Evolutionary conservation across 257 asterid genomes (phyloP).

Genomic region (Jasminum sambac): DNA sequence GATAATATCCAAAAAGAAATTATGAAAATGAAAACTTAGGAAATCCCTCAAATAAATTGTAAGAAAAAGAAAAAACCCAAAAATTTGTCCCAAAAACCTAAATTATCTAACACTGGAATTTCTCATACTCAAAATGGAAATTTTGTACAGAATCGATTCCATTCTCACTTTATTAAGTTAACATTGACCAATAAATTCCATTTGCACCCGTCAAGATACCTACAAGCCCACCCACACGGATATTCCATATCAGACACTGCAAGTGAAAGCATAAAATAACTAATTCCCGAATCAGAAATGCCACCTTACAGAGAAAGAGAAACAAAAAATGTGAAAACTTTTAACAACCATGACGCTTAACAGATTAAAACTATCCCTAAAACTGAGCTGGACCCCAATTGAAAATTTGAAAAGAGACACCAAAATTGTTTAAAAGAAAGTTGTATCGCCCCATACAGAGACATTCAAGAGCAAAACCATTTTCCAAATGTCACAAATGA

Average conservation of each 20-base stretch:
- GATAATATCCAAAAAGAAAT: neutral
- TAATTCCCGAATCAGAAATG: neutral
- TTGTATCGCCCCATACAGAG: neutral
- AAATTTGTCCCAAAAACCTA: neutral
- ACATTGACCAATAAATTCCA: neutral
- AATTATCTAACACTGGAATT: neutral
- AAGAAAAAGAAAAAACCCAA: neutral
- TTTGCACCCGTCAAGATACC: neutral
- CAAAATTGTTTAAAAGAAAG: neutral
- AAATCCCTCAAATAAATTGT: neutral
- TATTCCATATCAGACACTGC: neutral
- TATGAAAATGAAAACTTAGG: neutral
- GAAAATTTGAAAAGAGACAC: neutral
- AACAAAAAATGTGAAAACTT: neutral
- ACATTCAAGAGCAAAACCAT: conserved; percentile 17
- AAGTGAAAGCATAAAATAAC: neutral
- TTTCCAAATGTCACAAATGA: conserved; percentile 1
- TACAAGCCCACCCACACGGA: neutral
- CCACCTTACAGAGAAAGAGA: neutral
- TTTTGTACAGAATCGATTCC: neutral
- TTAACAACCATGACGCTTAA: neutral
- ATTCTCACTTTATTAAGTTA: neutral
- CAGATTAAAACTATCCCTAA: neutral
- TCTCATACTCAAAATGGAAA: neutral
- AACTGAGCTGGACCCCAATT: conserved; percentile 8